A percentile compares a stretch with the other conserved stretches of the same genome.
Evolutionary conservation across 441 rosid species (phyloP).

Genomic region (Gossypium trilobum): DNA sequence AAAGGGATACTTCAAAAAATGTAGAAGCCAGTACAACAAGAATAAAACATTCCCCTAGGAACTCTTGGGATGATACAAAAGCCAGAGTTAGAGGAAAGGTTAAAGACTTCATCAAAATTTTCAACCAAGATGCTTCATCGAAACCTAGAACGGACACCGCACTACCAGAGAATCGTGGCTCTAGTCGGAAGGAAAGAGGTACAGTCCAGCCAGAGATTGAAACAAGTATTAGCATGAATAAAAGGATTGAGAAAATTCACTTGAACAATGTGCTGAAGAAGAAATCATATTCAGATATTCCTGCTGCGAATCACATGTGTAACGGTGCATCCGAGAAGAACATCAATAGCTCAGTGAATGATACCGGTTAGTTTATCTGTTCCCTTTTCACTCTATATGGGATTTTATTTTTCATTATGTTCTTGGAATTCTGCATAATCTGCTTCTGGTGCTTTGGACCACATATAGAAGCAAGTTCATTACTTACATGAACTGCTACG

Average conservation of each 20-base stretch:
- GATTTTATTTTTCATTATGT: not conserved
- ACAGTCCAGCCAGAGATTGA: slow-evolving; percentile 18
- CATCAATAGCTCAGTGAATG: slow-evolving; percentile 21
- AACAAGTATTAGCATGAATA: slow-evolving; percentile 23
- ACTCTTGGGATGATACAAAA: slow-evolving; percentile 29
- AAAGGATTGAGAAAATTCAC: slow-evolving; percentile 22
- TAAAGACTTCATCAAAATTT: slow-evolving; percentile 63
- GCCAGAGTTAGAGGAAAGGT: slow-evolving; percentile 53
- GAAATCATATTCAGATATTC: slow-evolving; percentile 20
- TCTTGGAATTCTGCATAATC: not conserved
- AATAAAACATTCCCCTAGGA: slow-evolving; percentile 23
- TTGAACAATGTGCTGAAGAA: slow-evolving; percentile 20
- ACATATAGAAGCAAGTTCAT: not conserved
- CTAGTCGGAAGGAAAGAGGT: slow-evolving; percentile 33
- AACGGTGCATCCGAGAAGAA: slow-evolving; percentile 23
- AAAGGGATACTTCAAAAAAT: slow-evolving; percentile 14
- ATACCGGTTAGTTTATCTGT: slow-evolving; percentile 34
- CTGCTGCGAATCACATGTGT: slow-evolving; percentile 11
- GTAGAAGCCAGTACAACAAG: slow-evolving; percentile 27
- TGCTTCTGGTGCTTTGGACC: not conserved
- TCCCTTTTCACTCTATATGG: not conserved
- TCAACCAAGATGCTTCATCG: slow-evolving; percentile 49
- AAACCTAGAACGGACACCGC: slow-evolving; percentile 19
- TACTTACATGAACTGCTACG: not conserved
- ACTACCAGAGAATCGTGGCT: slow-evolving; percentile 30